Base-by-base conservation (phyloP, 768 basidiomycete genomes). In the Kwoniella newhampshirensis region DNA sequence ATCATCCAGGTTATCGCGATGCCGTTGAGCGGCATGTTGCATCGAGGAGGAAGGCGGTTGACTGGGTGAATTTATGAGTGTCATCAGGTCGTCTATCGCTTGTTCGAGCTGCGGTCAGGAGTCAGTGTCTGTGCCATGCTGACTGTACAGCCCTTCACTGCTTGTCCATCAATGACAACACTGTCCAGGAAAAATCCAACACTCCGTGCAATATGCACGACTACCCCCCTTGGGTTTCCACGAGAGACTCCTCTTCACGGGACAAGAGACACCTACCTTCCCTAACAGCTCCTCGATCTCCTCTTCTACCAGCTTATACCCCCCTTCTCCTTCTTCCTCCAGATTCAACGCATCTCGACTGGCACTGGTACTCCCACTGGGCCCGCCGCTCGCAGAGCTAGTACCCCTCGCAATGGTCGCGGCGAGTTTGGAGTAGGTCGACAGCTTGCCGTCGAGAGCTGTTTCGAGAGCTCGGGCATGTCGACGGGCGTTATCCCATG, bases 391-490 rank as follows among this genome's bases (percentile, higher is more conserved):
- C 32, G 32, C 6, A 32, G 32, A 40, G 9, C 62, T 55, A 44
- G 67, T 64, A 5, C 60, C 61, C 7, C 75, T 66, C 0, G 74
- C 68, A 32, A 78, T 77, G 11, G 66, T 68, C 3, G 87, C 83
- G 7, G 88, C 91, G 39, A 96, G 80, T 66, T 90, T 88, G 18
- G 90, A 85, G 77, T 98, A 98, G 9, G 89, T 81, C 0, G 90
- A 90, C 27, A 99, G 81, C 75, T 96, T 94, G 28, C 87, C 80
- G 72, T 96, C 91, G 62, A 98, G 88, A 21, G 91, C 82, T 43
- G 91, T 90, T 74, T 98, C 94, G 25, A 97, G 84, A 4, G 92
- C 92, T 68, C 93, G 82, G 78, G 90, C 90, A 77, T 94, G 91
- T 51, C 91, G 81, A 68, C 96, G 88, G 28, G 97, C 81, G 53